Percentiles rank a stretch among this genome's conserved stretches.
These are phyloP conservation scores for Apiotrichum gracile DNA, from an alignment of 1,284 basidiomycete species.

Conservation along the genomic window DNA sequence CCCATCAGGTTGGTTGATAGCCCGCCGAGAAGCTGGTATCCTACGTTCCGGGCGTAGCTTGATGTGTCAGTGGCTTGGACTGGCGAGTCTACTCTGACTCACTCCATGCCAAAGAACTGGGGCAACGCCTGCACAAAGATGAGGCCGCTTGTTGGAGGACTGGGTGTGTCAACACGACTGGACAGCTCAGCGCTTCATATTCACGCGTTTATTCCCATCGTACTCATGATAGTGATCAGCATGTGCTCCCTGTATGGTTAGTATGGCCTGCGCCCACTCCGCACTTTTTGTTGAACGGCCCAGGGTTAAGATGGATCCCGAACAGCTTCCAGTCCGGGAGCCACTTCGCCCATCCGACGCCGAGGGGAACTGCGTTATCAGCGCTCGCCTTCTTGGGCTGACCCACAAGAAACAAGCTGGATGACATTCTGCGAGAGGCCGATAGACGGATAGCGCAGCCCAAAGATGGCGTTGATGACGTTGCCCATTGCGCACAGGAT, in stretches of 20 bases:
- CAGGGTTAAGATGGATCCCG: slow-evolving; percentile 38
- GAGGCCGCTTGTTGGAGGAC: slow-evolving; percentile 59
- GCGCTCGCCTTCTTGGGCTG: too few species aligned
- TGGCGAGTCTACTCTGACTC: too few species aligned
- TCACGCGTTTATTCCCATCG: too few species aligned
- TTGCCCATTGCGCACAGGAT: slow-evolving; percentile 54
- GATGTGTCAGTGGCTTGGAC: too few species aligned
- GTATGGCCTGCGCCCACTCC: too few species aligned
- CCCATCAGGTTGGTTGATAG: slow-evolving; percentile 62
- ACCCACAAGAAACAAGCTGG: slow-evolving; percentile 30
- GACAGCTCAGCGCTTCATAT: too few species aligned
- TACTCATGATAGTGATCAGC: slow-evolving; percentile 21
- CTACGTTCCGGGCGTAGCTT: slow-evolving; percentile 37
- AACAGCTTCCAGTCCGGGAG: slow-evolving; percentile 27
- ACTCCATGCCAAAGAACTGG: slow-evolving; percentile 20
- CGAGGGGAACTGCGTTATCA: slow-evolving; percentile 21
- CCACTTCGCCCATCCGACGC: slow-evolving; percentile 19
- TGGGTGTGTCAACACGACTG: background rate
- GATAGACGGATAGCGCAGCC: slow-evolving; percentile 37
- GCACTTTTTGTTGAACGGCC: slow-evolving; percentile 56
- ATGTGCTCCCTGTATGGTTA: slow-evolving; percentile 40
- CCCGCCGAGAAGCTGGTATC: slow-evolving; percentile 35
- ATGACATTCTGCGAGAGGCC: slow-evolving; percentile 29
- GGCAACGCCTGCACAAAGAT: slow-evolving; percentile 50
- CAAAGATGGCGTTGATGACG: slow-evolving; percentile 60